A percentile compares a stretch with the other conserved stretches of the same genome.
Evolutionary conservation across 768 basidiomycete genomes (phyloP).

Genomic region (Daedalea quercina): DNA sequence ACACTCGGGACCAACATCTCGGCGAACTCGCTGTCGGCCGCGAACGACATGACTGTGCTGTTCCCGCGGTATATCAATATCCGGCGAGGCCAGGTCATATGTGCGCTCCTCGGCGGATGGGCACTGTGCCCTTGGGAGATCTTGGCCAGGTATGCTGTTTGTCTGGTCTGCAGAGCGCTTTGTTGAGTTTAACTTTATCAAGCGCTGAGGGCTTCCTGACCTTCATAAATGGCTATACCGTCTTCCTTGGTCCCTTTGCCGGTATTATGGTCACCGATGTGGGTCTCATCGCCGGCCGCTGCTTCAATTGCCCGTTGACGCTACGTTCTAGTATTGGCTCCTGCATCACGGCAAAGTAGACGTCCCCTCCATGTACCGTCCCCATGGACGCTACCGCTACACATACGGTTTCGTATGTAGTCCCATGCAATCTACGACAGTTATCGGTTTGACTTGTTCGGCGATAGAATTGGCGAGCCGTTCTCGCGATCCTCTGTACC

Average conservation of each 20-base stretch:
- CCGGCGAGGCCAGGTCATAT: slow-evolving; percentile 65
- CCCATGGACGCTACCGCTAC: slow-evolving; percentile 75
- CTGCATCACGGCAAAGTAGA: slow-evolving; percentile 67
- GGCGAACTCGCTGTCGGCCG: slow-evolving; percentile 71
- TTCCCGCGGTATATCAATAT: slow-evolving; percentile 78
- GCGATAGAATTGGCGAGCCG: slow-evolving; percentile 80
- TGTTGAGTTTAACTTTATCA: not conserved
- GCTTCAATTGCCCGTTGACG: not conserved
- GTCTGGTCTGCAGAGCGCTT: not conserved
- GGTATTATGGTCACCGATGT: slow-evolving; percentile 62
- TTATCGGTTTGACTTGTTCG: not conserved
- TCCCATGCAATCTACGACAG: not conserved
- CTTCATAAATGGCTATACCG: slow-evolving; percentile 81
- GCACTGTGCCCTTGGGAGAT: slow-evolving; percentile 86
- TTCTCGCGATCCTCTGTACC: slow-evolving; percentile 57
- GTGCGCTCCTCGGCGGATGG: slow-evolving; percentile 82
- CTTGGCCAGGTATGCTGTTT: slow-evolving; percentile 34
- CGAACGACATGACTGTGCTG: slow-evolving; percentile 81
- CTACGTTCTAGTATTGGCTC: slow-evolving; percentile 62
- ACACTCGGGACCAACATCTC: slow-evolving; percentile 64
- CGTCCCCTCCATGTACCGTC: slow-evolving; percentile 80
- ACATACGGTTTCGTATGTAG: slow-evolving; percentile 59
- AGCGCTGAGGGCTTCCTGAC: slow-evolving; percentile 60
- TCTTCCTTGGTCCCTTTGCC: slow-evolving; percentile 82
- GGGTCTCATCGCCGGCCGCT: slow-evolving; percentile 18